A percentile compares a stretch with the other conserved stretches of the same genome.
Evolutionary conservation across 192 early-diverging fungal species (phyloP).

Genomic region (Piromyces finnis): DNA sequence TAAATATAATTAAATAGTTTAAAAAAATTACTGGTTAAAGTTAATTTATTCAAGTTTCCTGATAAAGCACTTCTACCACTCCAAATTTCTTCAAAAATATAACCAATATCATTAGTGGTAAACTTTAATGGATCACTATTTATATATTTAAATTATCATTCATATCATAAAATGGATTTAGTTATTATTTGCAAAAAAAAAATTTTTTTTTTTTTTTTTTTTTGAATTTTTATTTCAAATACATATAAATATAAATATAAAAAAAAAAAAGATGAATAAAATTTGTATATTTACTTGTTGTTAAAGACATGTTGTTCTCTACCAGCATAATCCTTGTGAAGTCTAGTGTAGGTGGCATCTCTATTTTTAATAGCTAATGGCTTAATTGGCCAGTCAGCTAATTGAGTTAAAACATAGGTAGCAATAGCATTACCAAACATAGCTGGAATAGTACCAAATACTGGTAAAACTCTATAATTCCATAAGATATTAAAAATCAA

Average conservation of each 20-base stretch:
- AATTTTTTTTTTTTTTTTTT: no score
- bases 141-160: no score
- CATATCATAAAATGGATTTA: no score
- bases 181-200: no score
- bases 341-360: constrained; percentile 45
- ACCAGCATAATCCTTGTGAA: constrained; percentile 54
- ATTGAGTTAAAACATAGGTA: constrained; percentile 52
- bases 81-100: constrained; percentile 83
- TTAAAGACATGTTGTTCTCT: constrained; percentile 28
- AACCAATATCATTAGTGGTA: constrained; percentile 48
- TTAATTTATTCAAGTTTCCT: background rate
- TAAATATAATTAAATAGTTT: no score
- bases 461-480: constrained; percentile 3
- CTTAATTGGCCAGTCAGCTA: constrained; percentile 39
- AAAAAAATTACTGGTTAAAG: background rate
- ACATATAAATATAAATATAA: no score
- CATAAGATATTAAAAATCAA: background rate
- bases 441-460: constrained; percentile 72
- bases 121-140: constrained; percentile 28
- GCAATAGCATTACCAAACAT: constrained; percentile 90
- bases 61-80: constrained; percentile 19
- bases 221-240: no score
- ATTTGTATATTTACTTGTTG: background rate
- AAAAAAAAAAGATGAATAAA: no score
- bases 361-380: constrained; percentile 59